Evolutionary conservation across 2,329 filamentous ascomycete genomes (phyloP), one percentile per base, ranked within the genome.

Genomic region (Aureobasidium sp.): DNA sequence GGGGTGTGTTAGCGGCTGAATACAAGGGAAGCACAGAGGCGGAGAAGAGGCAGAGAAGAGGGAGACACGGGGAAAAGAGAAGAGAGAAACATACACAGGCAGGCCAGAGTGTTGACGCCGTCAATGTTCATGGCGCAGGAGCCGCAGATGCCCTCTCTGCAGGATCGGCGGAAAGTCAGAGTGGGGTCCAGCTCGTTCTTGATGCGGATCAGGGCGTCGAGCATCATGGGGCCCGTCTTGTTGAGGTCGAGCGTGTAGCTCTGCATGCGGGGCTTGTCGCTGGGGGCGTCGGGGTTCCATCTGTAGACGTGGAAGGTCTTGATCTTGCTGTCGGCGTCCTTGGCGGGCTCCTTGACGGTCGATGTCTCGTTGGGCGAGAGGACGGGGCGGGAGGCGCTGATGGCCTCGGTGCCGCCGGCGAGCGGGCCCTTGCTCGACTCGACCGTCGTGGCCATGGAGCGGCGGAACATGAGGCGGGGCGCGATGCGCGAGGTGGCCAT

Each of bases 91-190:
- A 69, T 89, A 96, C 94, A 99, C 73, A 99, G 80, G 78, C 94
- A 99, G 68, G 94, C 94, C 70, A 99, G 79, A 61, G 94, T 99
- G 81, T 99, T 99, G 71, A 95, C 89, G 75, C 94, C 94, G 75
- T 97, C 95, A 75, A 99, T 97, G 82, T 99, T 99, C 94, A 99
- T 99, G 67, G 94, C 94, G 75, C 94, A 99, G 77, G 90, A 95
- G 67, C 94, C 94, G 74, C 94, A 99, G 71, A 99, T 99, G 69
- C 94, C 94, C 83, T 99, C 94, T 78, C 94, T 84, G 80, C 94
- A 99, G 76, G 89, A 95, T 75, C 94, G 80, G 74, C 94, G 85
- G 83, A 99, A 99, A 59, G 94, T 97, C 71, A 99, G 78, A 47
- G 94, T 97, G 55, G 94, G 91, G 76, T 99, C 94, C 65, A 95